phyloP scores from a whole-genome alignment of 371 early-diverging fungal genomes.

The Apophysomyces trapeziformis region DNA sequence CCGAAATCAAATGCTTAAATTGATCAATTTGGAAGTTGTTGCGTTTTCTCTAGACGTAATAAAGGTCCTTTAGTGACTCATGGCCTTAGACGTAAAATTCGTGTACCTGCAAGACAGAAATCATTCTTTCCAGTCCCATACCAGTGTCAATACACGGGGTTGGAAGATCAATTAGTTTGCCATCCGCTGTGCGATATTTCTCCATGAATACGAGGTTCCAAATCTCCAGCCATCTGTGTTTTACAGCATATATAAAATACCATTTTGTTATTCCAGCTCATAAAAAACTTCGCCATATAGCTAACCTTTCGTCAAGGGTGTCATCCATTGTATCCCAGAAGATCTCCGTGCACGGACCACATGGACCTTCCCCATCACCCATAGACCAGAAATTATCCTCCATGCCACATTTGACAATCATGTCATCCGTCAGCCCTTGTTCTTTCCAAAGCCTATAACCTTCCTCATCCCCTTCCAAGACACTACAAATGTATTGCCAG shows the following conservation, averaged over 20 bases:
- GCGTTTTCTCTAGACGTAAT: slow-evolving; percentile 45
- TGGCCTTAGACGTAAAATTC: not conserved
- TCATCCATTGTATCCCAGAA: slow-evolving; percentile 76
- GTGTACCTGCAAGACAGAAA: slow-evolving; percentile 61
- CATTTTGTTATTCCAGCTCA: not conserved
- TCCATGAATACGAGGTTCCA: slow-evolving; percentile 92
- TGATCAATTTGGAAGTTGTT: slow-evolving; percentile 79
- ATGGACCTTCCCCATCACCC: slow-evolving; percentile 86
- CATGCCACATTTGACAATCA: slow-evolving; percentile 61
- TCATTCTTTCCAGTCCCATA: slow-evolving; percentile 82
- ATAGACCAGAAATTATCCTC: slow-evolving; percentile 86
- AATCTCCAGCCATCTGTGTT: slow-evolving; percentile 73
- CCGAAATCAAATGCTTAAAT: slow-evolving; percentile 55
- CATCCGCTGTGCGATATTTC: slow-evolving; percentile 61
- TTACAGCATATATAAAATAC: not conserved
- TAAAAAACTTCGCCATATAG: too few species aligned
- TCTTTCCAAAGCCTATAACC: slow-evolving; percentile 68
- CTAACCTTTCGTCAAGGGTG: slow-evolving; percentile 40
- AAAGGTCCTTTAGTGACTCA: not conserved
- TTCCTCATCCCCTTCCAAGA: slow-evolving; percentile 70
- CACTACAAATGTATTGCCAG: slow-evolving; percentile 34
- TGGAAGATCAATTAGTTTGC: slow-evolving; percentile 57
- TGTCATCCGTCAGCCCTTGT: slow-evolving; percentile 63
- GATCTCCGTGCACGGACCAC: slow-evolving; percentile 84
- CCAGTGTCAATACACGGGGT: slow-evolving; percentile 81